Conservation (phyloP, 2,329 filamentous ascomycete species). For the Plenodomus tracheiphilus region DNA sequence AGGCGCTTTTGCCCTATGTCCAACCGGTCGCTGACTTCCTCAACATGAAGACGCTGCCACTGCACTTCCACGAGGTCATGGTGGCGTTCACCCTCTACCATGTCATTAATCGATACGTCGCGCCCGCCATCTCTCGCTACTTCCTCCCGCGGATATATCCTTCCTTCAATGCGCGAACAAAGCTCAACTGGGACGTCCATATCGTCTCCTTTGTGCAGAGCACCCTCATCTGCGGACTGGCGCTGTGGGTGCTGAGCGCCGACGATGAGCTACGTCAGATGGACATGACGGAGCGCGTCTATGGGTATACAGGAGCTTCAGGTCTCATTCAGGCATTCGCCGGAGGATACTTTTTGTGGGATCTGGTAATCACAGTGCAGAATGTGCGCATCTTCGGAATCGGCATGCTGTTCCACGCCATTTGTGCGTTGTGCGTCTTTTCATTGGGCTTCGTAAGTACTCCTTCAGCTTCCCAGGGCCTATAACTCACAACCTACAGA, state of each 20-base stretch:
- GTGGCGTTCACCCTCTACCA: conserved; percentile 70
- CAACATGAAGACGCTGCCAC: conserved; percentile 66
- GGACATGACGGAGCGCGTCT: conserved; percentile 69
- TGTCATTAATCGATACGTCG: conserved; percentile 66
- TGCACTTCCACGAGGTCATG: conserved; percentile 78
- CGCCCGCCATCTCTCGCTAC: conserved; percentile 66
- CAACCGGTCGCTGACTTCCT: conserved; percentile 67
- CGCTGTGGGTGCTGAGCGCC: conserved; percentile 69
- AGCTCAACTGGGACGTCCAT: conserved; percentile 83
- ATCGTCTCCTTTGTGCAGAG: conserved; percentile 83
- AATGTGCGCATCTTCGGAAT: conserved; percentile 73
- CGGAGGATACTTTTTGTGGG: conserved; percentile 83
- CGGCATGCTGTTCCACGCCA: conserved; percentile 77
- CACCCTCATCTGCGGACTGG: conserved; percentile 69
- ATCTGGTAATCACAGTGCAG: conserved; percentile 69
- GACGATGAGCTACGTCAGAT: conserved; percentile 71
- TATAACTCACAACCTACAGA: conserved; percentile 50
- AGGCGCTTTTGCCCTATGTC: conserved; percentile 57
- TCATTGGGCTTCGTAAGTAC: conserved; percentile 74
- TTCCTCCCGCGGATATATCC: conserved; percentile 68
- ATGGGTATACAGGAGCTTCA: conserved; percentile 73
- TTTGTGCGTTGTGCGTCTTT: conserved; percentile 74
- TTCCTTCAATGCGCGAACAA: conserved; percentile 63
- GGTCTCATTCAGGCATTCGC: conserved; percentile 78
- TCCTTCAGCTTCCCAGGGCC: neutral